These are phyloP conservation scores for Hylodesmum podocarpum DNA, from an alignment of 306 rosid species.

Conservation along the genomic window DNA sequence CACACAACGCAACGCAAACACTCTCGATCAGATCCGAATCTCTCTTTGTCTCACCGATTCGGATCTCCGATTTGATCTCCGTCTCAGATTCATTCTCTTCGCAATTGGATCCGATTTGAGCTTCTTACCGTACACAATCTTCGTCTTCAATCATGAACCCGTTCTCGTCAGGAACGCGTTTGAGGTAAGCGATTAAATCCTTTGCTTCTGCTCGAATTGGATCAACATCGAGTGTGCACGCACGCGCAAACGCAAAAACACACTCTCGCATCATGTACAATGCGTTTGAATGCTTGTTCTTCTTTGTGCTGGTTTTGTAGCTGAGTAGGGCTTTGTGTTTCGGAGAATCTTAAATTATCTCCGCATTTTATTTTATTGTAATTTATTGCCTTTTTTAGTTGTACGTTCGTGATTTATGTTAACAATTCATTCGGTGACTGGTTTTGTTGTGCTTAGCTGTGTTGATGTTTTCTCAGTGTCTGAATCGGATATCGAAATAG, in stretches of 20 bases:
- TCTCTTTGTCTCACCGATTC: slow-evolving; percentile 35
- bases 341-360: slow-evolving; percentile 17
- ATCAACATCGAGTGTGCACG: slow-evolving; percentile 29
- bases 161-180: slow-evolving; percentile 96
- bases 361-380: slow-evolving; percentile 1
- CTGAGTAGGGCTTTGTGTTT: slow-evolving; percentile 1
- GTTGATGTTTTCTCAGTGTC: slow-evolving; percentile 19
- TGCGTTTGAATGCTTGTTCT: slow-evolving; percentile 1
- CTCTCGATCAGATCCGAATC: slow-evolving; percentile 73
- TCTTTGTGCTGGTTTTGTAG: slow-evolving; percentile 12
- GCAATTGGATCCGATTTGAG: slow-evolving; percentile 58
- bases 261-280: slow-evolving; percentile 9
- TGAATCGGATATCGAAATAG: slow-evolving; percentile 29
- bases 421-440: slow-evolving; percentile 9
- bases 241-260: not conserved
- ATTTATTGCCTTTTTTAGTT: slow-evolving; percentile 8
- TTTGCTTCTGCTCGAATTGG: slow-evolving; percentile 5
- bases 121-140: slow-evolving; percentile 33
- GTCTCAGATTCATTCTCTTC: slow-evolving; percentile 11
- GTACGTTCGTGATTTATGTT: slow-evolving; percentile 14
- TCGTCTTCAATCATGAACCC: slow-evolving; percentile 84
- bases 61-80: slow-evolving; percentile 62
- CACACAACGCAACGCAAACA: not conserved
- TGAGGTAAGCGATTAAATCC: slow-evolving; percentile 60
- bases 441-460: slow-evolving; percentile 24